A percentile compares a stretch with the other conserved stretches of the same genome.
These are phyloP conservation scores for Fusarium illudens DNA, from an alignment of 2,329 filamentous ascomycete species.

Conservation along the genomic window DNA sequence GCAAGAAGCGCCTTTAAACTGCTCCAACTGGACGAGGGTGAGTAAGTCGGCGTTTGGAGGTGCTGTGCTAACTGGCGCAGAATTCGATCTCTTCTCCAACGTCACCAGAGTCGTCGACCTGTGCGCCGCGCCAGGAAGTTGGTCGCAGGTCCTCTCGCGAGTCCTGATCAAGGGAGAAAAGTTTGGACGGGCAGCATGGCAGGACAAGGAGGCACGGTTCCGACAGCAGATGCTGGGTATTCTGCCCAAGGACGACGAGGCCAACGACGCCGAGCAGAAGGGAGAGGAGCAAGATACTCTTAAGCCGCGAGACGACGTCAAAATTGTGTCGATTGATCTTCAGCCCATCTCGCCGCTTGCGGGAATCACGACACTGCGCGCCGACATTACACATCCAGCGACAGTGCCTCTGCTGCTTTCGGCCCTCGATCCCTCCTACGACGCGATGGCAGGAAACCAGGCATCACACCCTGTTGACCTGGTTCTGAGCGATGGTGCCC, in stretches of 20 bases:
- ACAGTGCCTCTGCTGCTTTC: conserved; percentile 89
- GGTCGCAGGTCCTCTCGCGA: conserved; percentile 95
- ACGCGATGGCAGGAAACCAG: conserved; percentile 56
- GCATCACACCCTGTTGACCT: conserved; percentile 85
- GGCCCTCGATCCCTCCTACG: conserved; percentile 79
- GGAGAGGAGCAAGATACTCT: conserved; percentile 40
- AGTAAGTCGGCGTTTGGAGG: conserved; percentile 6
- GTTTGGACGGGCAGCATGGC: conserved; percentile 86
- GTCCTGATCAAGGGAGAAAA: conserved; percentile 93
- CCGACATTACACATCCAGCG: conserved; percentile 96
- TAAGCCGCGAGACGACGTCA: conserved; percentile 73
- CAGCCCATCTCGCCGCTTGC: conserved; percentile 95
- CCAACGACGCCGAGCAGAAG: conserved; percentile 15
- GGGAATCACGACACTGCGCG: conserved; percentile 89
- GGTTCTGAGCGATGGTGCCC: conserved; percentile 93
- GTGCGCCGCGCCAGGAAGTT: conserved; percentile 94
- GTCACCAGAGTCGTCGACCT: conserved; percentile 95
- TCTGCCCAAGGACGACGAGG: conserved; percentile 48
- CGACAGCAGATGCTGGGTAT: conserved; percentile 67
- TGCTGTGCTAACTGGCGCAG: conserved; percentile 52
- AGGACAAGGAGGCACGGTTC: conserved; percentile 78
- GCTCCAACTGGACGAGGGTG: conserved; percentile 87
- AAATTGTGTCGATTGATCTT: conserved; percentile 94
- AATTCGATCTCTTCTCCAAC: conserved; percentile 91
- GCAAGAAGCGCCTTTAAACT: conserved; percentile 97